Evolutionary conservation across 169 alveolate species (phyloP).

Genomic region (Plasmodium fragile): DNA sequence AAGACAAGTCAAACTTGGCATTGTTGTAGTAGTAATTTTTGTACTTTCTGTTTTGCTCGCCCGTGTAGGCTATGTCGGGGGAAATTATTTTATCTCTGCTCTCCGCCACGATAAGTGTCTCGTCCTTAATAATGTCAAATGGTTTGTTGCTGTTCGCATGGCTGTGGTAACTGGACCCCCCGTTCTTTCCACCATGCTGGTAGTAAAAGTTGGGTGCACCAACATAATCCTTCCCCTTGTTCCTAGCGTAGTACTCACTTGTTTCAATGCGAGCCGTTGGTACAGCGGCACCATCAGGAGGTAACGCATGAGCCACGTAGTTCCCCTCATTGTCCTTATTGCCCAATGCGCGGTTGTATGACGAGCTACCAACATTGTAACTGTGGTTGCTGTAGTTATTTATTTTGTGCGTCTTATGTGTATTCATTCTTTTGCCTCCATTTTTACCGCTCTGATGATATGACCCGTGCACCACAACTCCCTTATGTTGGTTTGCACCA

Average conservation of each 20-base stretch:
- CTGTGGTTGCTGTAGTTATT: not conserved
- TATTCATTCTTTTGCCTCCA: not conserved
- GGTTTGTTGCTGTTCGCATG: not conserved
- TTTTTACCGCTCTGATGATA: not conserved
- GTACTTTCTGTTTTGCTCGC: constrained; percentile 44
- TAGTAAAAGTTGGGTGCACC: not conserved
- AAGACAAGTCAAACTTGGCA: constrained; percentile 50
- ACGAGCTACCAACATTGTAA: not conserved
- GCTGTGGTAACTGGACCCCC: not conserved
- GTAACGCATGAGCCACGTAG: not conserved
- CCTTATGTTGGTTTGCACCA: not conserved
- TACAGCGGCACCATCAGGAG: not conserved
- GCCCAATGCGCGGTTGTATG: not conserved
- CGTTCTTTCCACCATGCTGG: constrained; percentile 14
- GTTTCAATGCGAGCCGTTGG: not conserved
- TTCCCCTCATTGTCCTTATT: constrained; percentile 19
- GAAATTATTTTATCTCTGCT: constrained; percentile 15
- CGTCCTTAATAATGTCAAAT: constrained; percentile 9
- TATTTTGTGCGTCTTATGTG: constrained; percentile 7
- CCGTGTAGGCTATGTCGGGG: not conserved
- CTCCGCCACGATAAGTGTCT: not conserved
- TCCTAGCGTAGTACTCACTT: not conserved
- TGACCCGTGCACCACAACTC: not conserved
- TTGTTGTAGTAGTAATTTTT: constrained; percentile 59
- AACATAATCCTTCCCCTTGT: constrained; percentile 11